Percentiles rank a stretch among this genome's conserved stretches.
These are phyloP conservation scores for Coniophora puteana DNA, from an alignment of 1,284 basidiomycete species.

Conservation along the genomic window DNA sequence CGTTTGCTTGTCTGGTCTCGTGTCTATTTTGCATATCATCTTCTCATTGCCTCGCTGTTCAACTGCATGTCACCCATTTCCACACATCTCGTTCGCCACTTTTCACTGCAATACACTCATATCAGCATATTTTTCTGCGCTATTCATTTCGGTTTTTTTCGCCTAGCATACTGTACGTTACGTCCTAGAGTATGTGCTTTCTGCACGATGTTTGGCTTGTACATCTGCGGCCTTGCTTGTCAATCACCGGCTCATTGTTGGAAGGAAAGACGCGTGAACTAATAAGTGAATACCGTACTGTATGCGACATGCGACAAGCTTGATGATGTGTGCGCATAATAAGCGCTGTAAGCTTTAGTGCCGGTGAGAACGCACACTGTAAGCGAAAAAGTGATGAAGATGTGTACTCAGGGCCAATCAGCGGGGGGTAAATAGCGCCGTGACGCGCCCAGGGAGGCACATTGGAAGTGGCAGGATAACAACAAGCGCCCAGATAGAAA, in stretches of 20 bases:
- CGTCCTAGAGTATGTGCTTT: constrained; percentile 18
- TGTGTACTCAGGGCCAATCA: constrained; percentile 1
- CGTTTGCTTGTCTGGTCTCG: constrained; percentile 23
- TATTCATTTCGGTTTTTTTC: constrained; percentile 24
- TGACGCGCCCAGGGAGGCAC: too few relatives aligned
- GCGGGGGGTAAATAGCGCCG: too few relatives aligned
- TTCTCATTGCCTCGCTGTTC: constrained; percentile 25
- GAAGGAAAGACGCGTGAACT: too few relatives aligned
- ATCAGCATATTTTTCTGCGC: constrained; percentile 29
- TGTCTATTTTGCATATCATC: constrained; percentile 24
- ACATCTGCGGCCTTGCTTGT: constrained; percentile 6
- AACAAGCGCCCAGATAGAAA: too few relatives aligned
- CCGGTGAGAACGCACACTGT: too few relatives aligned
- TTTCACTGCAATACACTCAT: constrained; percentile 22
- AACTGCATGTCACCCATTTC: constrained; percentile 33
- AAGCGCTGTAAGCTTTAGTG: too few relatives aligned
- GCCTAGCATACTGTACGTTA: constrained; percentile 41
- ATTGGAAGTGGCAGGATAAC: too few relatives aligned
- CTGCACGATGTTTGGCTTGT: constrained; percentile 11
- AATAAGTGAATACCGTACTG: too few relatives aligned
- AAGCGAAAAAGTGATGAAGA: too few relatives aligned
- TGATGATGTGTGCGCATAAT: too few relatives aligned
- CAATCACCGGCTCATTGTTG: too few relatives aligned
- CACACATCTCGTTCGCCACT: constrained; percentile 13
- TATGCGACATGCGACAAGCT: too few relatives aligned